phyloP scores from a whole-genome alignment of 2,329 filamentous ascomycete genomes.

The Aspergillus spinulosporus region DNA sequence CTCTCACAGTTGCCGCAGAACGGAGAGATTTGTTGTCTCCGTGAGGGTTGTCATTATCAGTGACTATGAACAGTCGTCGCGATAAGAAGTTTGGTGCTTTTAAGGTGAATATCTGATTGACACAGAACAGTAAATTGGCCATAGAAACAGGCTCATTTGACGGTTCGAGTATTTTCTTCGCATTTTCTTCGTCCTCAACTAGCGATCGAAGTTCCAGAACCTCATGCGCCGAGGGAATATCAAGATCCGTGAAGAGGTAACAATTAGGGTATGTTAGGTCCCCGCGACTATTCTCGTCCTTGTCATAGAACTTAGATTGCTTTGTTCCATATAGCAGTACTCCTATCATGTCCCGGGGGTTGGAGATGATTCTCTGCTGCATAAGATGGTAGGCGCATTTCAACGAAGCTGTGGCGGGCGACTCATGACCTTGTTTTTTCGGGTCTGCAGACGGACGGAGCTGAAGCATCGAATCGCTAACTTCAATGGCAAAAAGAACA shows the following conservation, averaged over 20 bases:
- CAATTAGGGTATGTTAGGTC: conserved; percentile 79
- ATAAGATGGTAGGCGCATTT: conserved; percentile 95
- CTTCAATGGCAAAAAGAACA: conserved; percentile 90
- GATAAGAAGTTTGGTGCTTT: conserved; percentile 94
- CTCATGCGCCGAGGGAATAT: conserved; percentile 84
- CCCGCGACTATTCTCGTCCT: conserved; percentile 57
- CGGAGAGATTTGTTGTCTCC: conserved; percentile 68
- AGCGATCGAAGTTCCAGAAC: conserved; percentile 76
- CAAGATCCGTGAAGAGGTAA: conserved; percentile 85
- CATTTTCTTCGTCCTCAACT: conserved; percentile 74
- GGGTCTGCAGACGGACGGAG: conserved; percentile 63
- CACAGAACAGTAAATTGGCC: conserved; percentile 88
- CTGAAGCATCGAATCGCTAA: conserved; percentile 83
- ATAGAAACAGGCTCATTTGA: conserved; percentile 72
- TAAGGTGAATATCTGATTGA: conserved; percentile 94
- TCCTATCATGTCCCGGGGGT: conserved; percentile 95
- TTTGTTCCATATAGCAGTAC: conserved; percentile 89
- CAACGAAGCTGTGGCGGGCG: conserved; percentile 76
- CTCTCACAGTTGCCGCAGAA: conserved; percentile 77
- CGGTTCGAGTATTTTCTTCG: conserved; percentile 67
- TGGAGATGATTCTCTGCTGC: conserved; percentile 97
- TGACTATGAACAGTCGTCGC: conserved; percentile 89
- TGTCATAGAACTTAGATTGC: conserved; percentile 75
- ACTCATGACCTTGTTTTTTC: conserved; percentile 77
- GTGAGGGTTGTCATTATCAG: conserved; percentile 88